Evolutionary conservation across 2,329 filamentous ascomycete genomes (phyloP), one percentile per base, ranked within the genome.

Genomic region (Pseudogymnoascus sp.): DNA sequence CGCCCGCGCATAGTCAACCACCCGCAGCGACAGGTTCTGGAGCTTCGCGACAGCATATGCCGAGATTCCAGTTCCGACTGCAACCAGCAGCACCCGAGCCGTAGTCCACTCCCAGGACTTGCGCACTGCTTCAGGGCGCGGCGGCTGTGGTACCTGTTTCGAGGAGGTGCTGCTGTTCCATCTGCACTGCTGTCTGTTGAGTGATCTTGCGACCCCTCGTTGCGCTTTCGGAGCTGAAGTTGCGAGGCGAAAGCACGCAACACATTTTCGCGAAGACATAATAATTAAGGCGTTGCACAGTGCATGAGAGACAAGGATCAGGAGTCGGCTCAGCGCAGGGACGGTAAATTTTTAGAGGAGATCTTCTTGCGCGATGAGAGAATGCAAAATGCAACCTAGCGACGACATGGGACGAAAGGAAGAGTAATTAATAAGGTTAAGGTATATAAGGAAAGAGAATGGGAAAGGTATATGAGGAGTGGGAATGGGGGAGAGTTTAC

Each of bases 1-100:
- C 11, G 68, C 62, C 59, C 66, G 67, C 9, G 70, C 68, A 66
- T 73, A 74, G n/a, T 70, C 69, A 61, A 26, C 61, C 17, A 53
- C 31, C 10, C 26, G 29, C 59, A 46, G 35, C 33, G 31, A 9
- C 13, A 29, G 50, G 35, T 61, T 63, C 59, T 63, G 63, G 33
- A 56, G 64, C 2, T 64, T 64, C 11, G 66, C 68, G 23, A 67
- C 17, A 21, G 61, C 64, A 59, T 68, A 66, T 17, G 65, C 66
- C 26, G 64, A 63, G 17, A 66, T 23, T 6, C 64, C 70, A 10
- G 67, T 67, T 10, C 60, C 67, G 17, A 67, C 64, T 23, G 68
- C 68, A 60, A 72, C 60, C 9, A 67, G 61, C 53, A 72, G 50
- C n/a, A 70, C 68, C 33, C 63, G 63, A 10, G 60, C 50, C 2